A percentile compares a stretch with the other conserved stretches of the same genome.
phyloP scores from a whole-genome alignment of 306 rosid species.

The Prunus mira region DNA sequence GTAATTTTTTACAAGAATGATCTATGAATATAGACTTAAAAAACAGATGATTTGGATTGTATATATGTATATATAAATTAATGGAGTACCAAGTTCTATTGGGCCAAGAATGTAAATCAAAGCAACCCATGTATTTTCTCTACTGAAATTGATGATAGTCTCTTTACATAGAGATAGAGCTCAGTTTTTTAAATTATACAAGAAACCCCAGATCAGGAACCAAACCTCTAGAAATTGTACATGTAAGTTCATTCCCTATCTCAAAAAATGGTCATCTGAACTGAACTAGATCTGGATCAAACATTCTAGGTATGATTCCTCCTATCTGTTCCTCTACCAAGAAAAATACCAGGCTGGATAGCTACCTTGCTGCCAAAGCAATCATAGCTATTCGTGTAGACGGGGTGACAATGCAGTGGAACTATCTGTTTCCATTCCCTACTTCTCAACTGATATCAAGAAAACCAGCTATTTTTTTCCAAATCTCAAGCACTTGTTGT shows the following conservation, averaged over 20 bases:
- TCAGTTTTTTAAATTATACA: conserved; percentile 26
- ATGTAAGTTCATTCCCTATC: conserved; percentile 16
- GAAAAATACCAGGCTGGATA: conserved; percentile 18
- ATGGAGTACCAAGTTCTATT: not conserved
- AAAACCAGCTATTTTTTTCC: conserved; percentile 44
- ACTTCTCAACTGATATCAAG: conserved; percentile 9
- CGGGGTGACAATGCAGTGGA: conserved; percentile 22
- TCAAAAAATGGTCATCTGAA: conserved; percentile 31
- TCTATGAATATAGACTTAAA: no score
- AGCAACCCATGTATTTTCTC: conserved; percentile 20
- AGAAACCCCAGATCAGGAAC: conserved; percentile 34
- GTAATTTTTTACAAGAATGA: no score
- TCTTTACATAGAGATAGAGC: conserved; percentile 27
- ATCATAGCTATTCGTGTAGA: conserved; percentile 10
- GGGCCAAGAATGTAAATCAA: not conserved
- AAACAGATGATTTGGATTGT: no score
- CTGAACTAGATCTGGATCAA: conserved; percentile 33
- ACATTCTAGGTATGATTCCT: conserved; percentile 23
- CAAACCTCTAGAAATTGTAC: conserved; percentile 20
- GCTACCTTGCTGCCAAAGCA: conserved; percentile 15
- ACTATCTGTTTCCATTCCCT: conserved; percentile 24
- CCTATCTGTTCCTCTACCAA: conserved; percentile 11
- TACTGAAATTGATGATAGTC: conserved; percentile 24
- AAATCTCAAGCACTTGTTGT: conserved; percentile 92
- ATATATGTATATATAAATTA: no score